phyloP scores from a whole-genome alignment of 805 yeast genomes.

The Candida saitoana region DNA sequence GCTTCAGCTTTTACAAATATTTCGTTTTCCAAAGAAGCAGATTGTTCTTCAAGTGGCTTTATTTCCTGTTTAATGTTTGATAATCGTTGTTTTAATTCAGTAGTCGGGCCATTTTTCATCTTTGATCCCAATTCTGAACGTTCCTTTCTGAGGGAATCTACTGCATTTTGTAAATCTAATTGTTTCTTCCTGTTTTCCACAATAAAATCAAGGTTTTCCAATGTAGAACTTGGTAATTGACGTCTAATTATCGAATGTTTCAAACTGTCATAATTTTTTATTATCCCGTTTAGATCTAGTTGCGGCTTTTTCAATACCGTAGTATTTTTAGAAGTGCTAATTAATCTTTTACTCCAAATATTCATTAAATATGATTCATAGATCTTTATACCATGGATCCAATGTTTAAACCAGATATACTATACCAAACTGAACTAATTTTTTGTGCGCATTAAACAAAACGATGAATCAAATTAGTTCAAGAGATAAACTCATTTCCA shows the following conservation, averaged over 20 bases:
- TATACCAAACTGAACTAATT: no score
- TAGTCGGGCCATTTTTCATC: slow-evolving; percentile 14
- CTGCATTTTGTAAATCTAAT: slow-evolving; percentile 16
- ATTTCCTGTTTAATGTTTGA: slow-evolving; percentile 21
- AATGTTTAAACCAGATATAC: no score
- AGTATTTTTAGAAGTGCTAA: slow-evolving; percentile 6
- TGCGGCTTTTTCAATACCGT: slow-evolving; percentile 19
- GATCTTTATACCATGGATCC: not conserved
- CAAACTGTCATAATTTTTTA: slow-evolving; percentile 17
- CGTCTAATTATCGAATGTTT: slow-evolving; percentile 27
- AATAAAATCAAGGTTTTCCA: slow-evolving; percentile 21
- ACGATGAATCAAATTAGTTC: no score
- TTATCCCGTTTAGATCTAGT: slow-evolving; percentile 21
- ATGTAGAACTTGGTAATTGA: slow-evolving; percentile 14
- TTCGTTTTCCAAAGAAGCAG: slow-evolving; percentile 26
- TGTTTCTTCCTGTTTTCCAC: slow-evolving; percentile 22
- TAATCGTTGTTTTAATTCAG: slow-evolving; percentile 12
- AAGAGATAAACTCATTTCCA: no score
- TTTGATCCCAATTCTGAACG: slow-evolving; percentile 23
- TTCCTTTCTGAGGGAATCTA: slow-evolving; percentile 25
- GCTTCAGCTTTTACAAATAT: slow-evolving; percentile 41
- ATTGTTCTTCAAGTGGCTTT: slow-evolving; percentile 22
- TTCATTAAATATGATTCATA: not conserved
- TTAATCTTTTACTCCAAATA: not conserved
- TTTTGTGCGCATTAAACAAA: no score